Evolutionary conservation across 1,284 basidiomycete species (phyloP).

Genomic region (Leccinum proximum): DNA sequence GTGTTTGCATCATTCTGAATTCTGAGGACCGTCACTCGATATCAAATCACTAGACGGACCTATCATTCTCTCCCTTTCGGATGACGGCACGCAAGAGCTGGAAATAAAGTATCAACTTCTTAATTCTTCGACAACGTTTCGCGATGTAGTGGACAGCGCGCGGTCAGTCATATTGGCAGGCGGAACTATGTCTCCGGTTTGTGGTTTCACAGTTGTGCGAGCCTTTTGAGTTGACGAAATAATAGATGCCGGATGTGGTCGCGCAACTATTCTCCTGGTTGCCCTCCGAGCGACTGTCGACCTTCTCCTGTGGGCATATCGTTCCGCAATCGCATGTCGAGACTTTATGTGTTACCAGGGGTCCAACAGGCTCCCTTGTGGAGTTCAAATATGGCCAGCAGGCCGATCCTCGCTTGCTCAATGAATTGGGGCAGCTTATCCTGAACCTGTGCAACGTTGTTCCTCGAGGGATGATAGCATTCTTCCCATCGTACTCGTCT

Average conservation of each 20-base stretch:
- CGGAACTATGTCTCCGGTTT: conserved; percentile 96
- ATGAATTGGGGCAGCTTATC: conserved; percentile 84
- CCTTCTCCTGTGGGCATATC: conserved; percentile 93
- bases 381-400: conserved; percentile 85
- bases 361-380: conserved; percentile 75
- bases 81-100: conserved; percentile 39
- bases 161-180: conserved; percentile 88
- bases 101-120: conserved; percentile 91
- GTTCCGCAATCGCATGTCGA: conserved; percentile 82
- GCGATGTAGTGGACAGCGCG: conserved; percentile 77
- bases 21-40: neutral
- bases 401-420: conserved; percentile 66
- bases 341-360: conserved; percentile 74
- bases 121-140: conserved; percentile 90
- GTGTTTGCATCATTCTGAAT: neutral
- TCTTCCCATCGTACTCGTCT: conserved; percentile 92
- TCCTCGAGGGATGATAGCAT: conserved; percentile 90
- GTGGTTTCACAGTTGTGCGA: conserved; percentile 12
- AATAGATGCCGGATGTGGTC: conserved; percentile 85
- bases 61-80: conserved; percentile 48
- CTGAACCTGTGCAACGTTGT: conserved; percentile 78
- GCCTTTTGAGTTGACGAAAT: conserved; percentile 10
- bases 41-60: conserved; percentile 52
- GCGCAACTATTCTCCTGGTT: conserved; percentile 81
- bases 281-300: conserved; percentile 58